Base-by-base conservation (phyloP, 2,329 filamentous ascomycete genomes). In the Arachnomyces sp. region DNA sequence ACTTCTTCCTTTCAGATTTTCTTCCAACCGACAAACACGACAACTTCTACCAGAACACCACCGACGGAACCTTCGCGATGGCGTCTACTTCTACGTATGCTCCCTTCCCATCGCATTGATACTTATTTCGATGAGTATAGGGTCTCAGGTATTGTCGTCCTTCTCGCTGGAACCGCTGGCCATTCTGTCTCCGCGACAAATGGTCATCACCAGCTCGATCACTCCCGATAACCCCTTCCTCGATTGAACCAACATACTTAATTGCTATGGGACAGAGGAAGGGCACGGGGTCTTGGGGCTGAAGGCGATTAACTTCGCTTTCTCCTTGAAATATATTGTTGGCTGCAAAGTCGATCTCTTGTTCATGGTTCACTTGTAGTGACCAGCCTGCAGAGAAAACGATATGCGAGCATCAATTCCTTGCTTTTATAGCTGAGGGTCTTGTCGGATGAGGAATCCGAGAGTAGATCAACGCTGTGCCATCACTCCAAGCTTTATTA, bases 271-370 rank as follows among this genome's bases (percentile, higher is more conserved):
- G 47, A 34, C 41, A 78, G 77, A 81, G 75, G 78, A 62, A 72
- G 66, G 63, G 69, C 63, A 62, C 66, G 74, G 80, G 84, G 82
- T 82, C 70, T 89, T 89, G 84, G 81, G 75, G 81, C 67, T 82
- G 81, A 86, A 87, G 73, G 70, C 54, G 47, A 46, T 44, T 39
- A 25, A 9, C 28, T 33, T 44, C 46, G 49, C 71, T 72, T 87
- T 86, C 83, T 76, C 79, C 75, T 80, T 77, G 52, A 87, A 90
- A 86, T 70, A 15, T 52, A 87, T 82, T 82, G 80, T 81, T 78
- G 72, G 66, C 62, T 61, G 65, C 65, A 55, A 5, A 5, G 53
- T 61, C 54, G 56, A 43, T 40, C 44, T 48, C 38, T 36, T 38
- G 44, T 31, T 28, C 43, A 35, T 39, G 43, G 48, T 47, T 38